Evolutionary conservation across 768 basidiomycete genomes (phyloP).

Genomic region (Termitomyces eurrhizus): DNA sequence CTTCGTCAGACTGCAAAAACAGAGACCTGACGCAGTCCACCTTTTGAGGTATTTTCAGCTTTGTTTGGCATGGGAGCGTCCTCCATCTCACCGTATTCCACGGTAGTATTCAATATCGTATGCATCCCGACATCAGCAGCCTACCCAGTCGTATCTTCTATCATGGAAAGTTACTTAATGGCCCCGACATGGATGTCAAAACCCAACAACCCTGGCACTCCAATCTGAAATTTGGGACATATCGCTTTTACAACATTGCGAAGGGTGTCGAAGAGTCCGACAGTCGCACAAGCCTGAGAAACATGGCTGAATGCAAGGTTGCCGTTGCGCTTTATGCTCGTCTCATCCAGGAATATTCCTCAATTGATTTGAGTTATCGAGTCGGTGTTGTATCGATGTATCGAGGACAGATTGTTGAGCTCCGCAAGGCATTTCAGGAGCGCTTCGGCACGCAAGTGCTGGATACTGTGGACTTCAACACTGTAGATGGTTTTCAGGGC

Average conservation of each 20-base stretch:
- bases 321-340: conserved; percentile 76
- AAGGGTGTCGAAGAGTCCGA: conserved; percentile 62
- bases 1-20: conserved; percentile 87
- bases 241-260: conserved; percentile 83
- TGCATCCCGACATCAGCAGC: conserved; percentile 94
- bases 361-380: conserved; percentile 38
- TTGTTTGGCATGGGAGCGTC: background rate
- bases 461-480: conserved; percentile 85
- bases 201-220: conserved; percentile 86
- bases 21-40: conserved; percentile 80
- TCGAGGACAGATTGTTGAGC: conserved; percentile 78
- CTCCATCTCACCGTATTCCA: background rate
- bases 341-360: conserved; percentile 59
- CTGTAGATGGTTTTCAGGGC: conserved; percentile 98
- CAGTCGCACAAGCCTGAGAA: conserved; percentile 68
- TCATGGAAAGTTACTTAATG: conserved; percentile 72
- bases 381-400: conserved; percentile 88
- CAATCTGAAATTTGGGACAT: conserved; percentile 73
- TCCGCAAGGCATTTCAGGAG: conserved; percentile 64
- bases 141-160: conserved; percentile 92
- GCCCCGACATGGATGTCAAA: conserved; percentile 82
- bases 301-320: conserved; percentile 66
- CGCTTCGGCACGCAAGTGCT: conserved; percentile 71
- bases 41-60: conserved; percentile 64
- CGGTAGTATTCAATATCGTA: conserved; percentile 94